Conservation (phyloP, 1,284 basidiomycete species). For the Porogramme epimiltina region DNA sequence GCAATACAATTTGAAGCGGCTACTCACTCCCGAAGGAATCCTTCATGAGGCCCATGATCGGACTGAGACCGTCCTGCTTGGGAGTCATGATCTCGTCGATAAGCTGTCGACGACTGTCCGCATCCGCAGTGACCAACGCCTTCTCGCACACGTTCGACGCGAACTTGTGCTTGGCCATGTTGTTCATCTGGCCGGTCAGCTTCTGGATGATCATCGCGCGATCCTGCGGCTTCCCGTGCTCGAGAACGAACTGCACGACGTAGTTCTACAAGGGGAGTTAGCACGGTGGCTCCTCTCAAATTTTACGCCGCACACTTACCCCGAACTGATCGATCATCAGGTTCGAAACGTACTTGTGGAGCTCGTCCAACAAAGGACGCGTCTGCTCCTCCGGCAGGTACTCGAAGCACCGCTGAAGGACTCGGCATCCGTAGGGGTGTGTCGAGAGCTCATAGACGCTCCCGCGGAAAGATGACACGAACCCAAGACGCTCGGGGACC, state of each 20-base stretch:
- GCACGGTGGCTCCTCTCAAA: conserved; percentile 77
- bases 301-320: conserved; percentile 71
- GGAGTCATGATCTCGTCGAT: conserved; percentile 81
- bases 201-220: conserved; percentile 68
- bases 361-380: conserved; percentile 80
- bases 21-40: conserved; percentile 87
- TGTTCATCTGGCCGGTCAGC: conserved; percentile 79
- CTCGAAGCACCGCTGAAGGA: conserved; percentile 93
- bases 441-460: conserved; percentile 86
- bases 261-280: conserved; percentile 66
- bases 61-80: conserved; percentile 62
- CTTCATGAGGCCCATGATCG: conserved; percentile 83
- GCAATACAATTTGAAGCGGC: not conserved
- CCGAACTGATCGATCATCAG: conserved; percentile 91
- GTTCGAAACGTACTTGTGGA: conserved; percentile 71
- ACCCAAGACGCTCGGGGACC: conserved; percentile 72
- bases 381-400: conserved; percentile 74
- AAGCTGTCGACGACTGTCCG: conserved; percentile 65
- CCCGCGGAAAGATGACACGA: conserved; percentile 79
- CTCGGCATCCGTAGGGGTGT: conserved; percentile 94
- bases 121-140: conserved; percentile 71
- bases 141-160: conserved; percentile 98
- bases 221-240: conserved; percentile 77
- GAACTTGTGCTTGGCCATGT: conserved; percentile 90
- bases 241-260: conserved; percentile 93